Conservation (phyloP, 345 rosid genomes). For the Erysimum cheiranthoides region DNA sequence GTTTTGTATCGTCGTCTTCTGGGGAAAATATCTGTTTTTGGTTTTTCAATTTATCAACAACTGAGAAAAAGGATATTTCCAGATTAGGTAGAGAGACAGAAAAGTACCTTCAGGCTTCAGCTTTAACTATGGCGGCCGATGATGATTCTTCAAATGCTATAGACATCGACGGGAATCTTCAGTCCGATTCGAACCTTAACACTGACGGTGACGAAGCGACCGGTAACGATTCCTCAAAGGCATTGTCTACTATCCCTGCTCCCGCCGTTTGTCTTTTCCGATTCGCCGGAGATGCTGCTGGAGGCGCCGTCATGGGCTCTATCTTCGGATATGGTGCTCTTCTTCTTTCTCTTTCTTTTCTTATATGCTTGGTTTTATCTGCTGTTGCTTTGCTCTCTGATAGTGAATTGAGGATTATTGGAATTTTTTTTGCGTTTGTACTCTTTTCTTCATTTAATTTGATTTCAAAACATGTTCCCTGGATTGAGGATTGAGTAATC, state of each 20-base stretch:
- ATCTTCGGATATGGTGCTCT: constrained; percentile 77
- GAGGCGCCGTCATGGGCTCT: constrained; percentile 92
- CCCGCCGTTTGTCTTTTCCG: constrained; percentile 76
- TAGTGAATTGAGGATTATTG: constrained; percentile 5
- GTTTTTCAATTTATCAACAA: not conserved
- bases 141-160: constrained; percentile 50
- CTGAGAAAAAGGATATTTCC: constrained; percentile 15
- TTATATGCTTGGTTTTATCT: not conserved
- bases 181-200: constrained; percentile 38
- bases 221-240: constrained; percentile 48
- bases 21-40: constrained; percentile 13
- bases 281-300: constrained; percentile 76
- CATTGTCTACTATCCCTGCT: constrained; percentile 52
- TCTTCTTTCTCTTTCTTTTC: not conserved
- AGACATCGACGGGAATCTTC: constrained; percentile 36
- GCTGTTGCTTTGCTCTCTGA: constrained; percentile 1
- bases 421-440: not conserved
- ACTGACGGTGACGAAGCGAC: constrained; percentile 40
- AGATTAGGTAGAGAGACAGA: constrained; percentile 34
- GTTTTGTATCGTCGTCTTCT: constrained; percentile 28
- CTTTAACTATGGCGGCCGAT: constrained; percentile 50
- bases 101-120: constrained; percentile 15
- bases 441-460: not conserved
- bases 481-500: not conserved
- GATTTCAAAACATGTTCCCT: not conserved